Conservation (phyloP, 2,329 filamentous ascomycete species). For the Penicillium concentricum region DNA sequence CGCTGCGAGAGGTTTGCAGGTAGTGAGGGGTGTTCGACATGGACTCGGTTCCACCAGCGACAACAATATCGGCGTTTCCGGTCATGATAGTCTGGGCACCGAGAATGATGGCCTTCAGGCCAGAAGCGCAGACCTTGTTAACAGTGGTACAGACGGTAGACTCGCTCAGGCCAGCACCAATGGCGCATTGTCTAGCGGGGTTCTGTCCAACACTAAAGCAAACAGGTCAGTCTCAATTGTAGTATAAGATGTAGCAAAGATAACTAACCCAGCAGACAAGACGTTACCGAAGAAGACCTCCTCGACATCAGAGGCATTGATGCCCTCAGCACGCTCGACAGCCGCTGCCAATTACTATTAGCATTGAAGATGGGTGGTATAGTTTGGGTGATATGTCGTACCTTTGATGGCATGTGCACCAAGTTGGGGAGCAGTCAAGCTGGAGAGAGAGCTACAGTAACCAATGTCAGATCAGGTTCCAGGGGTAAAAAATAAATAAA, state of each 20-base stretch:
- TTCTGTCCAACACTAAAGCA: slow-evolving; percentile 80
- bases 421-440: slow-evolving; percentile 79
- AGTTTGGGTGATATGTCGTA: slow-evolving; percentile 42
- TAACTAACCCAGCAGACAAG: slow-evolving; percentile 80
- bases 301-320: slow-evolving; percentile 87
- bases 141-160: slow-evolving; percentile 83
- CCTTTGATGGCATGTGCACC: slow-evolving; percentile 92
- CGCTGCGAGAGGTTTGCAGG: slow-evolving; percentile 79
- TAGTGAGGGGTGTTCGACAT: slow-evolving; percentile 99
- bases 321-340: slow-evolving; percentile 77
- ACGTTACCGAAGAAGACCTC: slow-evolving; percentile 99
- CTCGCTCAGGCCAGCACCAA: slow-evolving; percentile 80
- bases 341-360: slow-evolving; percentile 54
- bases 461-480: slow-evolving; percentile 13
- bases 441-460: slow-evolving; percentile 72
- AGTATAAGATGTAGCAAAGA: slow-evolving; percentile 1
- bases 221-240: slow-evolving; percentile 11
- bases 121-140: slow-evolving; percentile 98
- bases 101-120: slow-evolving; percentile 89
- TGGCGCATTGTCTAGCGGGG: slow-evolving; percentile 89
- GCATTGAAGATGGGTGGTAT: slow-evolving; percentile 10
- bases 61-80: slow-evolving; percentile 86
- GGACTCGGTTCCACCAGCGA: slow-evolving; percentile 93
- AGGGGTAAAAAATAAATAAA: neutral
- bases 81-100: slow-evolving; percentile 97